Evolutionary conservation across 2,329 filamentous ascomycete species (phyloP).

Genomic region (Fusarium dlaminii): DNA sequence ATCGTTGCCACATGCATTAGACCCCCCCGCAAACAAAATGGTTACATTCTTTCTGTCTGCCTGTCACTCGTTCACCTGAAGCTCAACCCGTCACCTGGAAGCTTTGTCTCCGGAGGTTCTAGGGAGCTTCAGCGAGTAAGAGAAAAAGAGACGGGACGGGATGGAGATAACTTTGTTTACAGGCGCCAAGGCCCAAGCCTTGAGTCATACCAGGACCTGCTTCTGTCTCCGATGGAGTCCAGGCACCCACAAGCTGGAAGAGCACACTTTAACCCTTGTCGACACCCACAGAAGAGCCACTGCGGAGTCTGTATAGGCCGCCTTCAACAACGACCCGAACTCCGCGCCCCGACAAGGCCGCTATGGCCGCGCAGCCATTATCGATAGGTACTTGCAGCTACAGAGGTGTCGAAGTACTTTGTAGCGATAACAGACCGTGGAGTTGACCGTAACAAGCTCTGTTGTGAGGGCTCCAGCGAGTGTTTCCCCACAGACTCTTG

Average conservation of each 20-base stretch:
- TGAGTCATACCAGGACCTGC: slow-evolving; percentile 43
- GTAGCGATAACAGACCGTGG: slow-evolving; percentile 18
- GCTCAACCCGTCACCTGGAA: not conserved
- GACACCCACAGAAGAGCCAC: slow-evolving; percentile 34
- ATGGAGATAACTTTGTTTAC: slow-evolving; percentile 9
- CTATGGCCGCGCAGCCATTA: slow-evolving; percentile 26
- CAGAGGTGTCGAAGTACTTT: not conserved
- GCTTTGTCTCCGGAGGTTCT: slow-evolving; percentile 20
- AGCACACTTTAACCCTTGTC: slow-evolving; percentile 25
- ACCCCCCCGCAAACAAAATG: slow-evolving; percentile 1
- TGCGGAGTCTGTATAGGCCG: slow-evolving; percentile 19
- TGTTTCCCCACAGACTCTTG: slow-evolving; percentile 30
- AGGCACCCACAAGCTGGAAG: slow-evolving; percentile 29
- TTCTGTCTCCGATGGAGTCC: slow-evolving; percentile 18
- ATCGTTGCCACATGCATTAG: slow-evolving; percentile 29
- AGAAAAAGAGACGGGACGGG: slow-evolving; percentile 35
- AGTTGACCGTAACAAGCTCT: slow-evolving; percentile 9
- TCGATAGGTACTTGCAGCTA: slow-evolving; percentile 3
- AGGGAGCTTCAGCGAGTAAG: slow-evolving; percentile 23
- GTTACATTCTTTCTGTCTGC: not conserved
- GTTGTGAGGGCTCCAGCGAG: slow-evolving; percentile 14
- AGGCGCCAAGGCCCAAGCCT: slow-evolving; percentile 22
- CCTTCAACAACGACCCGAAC: slow-evolving; percentile 31
- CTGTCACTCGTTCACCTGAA: slow-evolving; percentile 14
- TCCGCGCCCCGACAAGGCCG: slow-evolving; percentile 35